Conservation (phyloP, 306 rosid species). For the Alnus rubra region DNA sequence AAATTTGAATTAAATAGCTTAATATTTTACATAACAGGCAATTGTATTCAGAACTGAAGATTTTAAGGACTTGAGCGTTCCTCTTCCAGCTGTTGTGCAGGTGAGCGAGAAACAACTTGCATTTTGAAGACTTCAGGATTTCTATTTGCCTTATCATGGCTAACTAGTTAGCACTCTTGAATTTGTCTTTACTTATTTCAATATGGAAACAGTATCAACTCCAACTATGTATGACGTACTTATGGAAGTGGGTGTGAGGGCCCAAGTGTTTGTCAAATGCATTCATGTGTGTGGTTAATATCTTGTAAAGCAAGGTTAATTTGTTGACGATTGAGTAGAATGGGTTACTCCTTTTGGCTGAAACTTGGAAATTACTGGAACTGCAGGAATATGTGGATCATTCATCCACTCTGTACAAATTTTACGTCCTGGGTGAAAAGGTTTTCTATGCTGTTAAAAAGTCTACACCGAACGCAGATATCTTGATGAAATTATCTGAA, state of each 20-base stretch:
- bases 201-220: not conserved
- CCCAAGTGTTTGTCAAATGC: conserved; percentile 1
- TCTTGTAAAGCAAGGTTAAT: not conserved
- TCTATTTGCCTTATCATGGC: not conserved
- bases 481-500: conserved; percentile 45
- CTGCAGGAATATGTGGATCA: conserved; percentile 91
- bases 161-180: not conserved
- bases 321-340: not conserved
- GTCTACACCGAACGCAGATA: conserved; percentile 72
- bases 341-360: not conserved
- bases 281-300: not conserved
- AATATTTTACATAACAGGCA: conserved; percentile 44
- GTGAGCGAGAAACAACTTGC: conserved; percentile 33
- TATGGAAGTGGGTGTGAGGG: not conserved
- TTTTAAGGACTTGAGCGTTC: conserved; percentile 67
- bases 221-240: not conserved
- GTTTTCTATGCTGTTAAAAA: conserved; percentile 77
- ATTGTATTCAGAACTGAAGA: conserved; percentile 69
- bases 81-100: conserved; percentile 88
- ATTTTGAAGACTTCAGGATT: not conserved
- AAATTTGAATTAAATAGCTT: not conserved
- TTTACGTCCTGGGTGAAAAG: conserved; percentile 79
- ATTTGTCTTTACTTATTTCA: not conserved
- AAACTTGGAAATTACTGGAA: conserved; percentile 1
- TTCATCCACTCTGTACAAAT: conserved; percentile 81